Evolutionary conservation across 768 basidiomycete species (phyloP).

Genomic region (Boletus rubescentipes): DNA sequence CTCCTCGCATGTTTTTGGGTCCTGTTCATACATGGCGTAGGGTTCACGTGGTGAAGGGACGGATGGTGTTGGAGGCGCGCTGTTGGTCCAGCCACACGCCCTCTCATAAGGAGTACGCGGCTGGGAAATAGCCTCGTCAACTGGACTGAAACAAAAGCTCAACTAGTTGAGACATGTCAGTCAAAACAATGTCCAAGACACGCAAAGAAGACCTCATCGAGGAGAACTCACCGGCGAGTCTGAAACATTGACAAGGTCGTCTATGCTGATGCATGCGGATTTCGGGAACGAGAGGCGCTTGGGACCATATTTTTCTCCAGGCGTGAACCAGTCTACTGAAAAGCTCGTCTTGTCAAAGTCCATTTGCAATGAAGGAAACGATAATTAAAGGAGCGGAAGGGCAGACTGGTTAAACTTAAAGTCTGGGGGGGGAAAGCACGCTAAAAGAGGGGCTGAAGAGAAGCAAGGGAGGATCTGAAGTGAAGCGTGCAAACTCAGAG

Average conservation of each 20-base stretch:
- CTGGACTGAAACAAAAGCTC: constrained; percentile 23
- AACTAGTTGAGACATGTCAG: constrained; percentile 19
- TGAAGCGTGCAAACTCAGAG: constrained; percentile 1
- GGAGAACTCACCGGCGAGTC: constrained; percentile 26
- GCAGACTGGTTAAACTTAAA: constrained; percentile 1
- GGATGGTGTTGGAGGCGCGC: constrained; percentile 14
- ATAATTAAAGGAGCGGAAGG: constrained; percentile 6
- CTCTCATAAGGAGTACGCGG: constrained; percentile 11
- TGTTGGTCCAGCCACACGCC: constrained; percentile 23
- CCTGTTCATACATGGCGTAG: constrained; percentile 7
- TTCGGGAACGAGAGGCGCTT: constrained; percentile 35
- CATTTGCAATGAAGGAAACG: constrained; percentile 22
- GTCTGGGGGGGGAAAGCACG: background rate
- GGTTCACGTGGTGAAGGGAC: constrained; percentile 1
- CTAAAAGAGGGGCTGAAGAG: constrained; percentile 1
- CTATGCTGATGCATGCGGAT: constrained; percentile 32
- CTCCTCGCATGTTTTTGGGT: constrained; percentile 5
- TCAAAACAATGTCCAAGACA: background rate
- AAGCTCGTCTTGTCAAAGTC: constrained; percentile 34
- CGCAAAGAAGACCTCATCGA: background rate
- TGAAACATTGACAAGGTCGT: constrained; percentile 26
- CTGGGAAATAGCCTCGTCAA: constrained; percentile 8
- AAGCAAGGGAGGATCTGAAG: background rate
- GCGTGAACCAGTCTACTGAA: constrained; percentile 31
- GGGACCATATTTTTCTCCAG: constrained; percentile 25